Base-by-base conservation (phyloP, 352 stramenopile genomes). In the Phytophthora nicotianae region DNA sequence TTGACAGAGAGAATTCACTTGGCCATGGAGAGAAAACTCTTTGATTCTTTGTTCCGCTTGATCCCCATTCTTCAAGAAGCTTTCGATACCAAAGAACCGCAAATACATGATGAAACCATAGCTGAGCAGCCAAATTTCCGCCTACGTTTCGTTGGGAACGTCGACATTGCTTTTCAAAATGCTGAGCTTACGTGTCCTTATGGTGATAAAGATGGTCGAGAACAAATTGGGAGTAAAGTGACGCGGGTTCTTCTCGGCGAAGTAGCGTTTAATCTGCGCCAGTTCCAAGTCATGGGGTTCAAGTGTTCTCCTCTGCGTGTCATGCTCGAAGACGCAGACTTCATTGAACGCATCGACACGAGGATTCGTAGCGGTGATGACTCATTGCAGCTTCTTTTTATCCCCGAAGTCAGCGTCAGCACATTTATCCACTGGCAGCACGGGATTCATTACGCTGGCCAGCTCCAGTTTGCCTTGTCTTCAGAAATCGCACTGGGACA, bases 241-340 rank as follows among this genome's bases (percentile, higher is more conserved):
- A 70, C 77, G 23, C 53, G 63, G 9, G 29, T 83, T 0, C 43
- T 75, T 1, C 21, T 86, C 5, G 48, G 59, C n/a, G 70, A 87
- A 5, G 33, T 89, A 2, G 69, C 62, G 4, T 63, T 89, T 38
- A 81, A 73, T 32, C 58, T 75, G 10, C 68, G 71, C 8, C 83
- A 91, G 53, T 84, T 90, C 10, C 79, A 87, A 41, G 77, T 81
- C 10, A 14, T 88, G 5, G 46, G 38, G 0, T 37, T 90, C 14
- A 76, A 64, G n/a, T 74, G 61, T 26, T 43, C 60, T 17, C 61
- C 61, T 13, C 17, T 74, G 29, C 42, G 54, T 41, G 46, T 70
- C n/a, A 51, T 74, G 37, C 66, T 74, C 10, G 61, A 74, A 52
- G 55, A 63, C 45, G 66, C 40, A 3, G 21, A 33, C n/a, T 53